These are phyloP conservation scores for Saccharomyces kudriavzevii DNA, from an alignment of 805 yeast genomes.

Conservation along the genomic window DNA sequence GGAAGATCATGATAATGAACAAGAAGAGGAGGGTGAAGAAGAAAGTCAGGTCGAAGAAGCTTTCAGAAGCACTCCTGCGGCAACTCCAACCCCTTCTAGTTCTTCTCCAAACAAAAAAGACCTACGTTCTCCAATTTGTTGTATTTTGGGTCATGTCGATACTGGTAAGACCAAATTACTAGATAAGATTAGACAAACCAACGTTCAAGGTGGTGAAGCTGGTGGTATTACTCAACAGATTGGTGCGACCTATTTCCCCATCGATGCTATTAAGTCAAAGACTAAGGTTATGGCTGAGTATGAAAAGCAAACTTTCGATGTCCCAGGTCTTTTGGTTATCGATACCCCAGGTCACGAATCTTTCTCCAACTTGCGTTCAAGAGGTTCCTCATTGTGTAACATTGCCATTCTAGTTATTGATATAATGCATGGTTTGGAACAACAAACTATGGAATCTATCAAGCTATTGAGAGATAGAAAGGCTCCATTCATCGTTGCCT, in stretches of 20 bases:
- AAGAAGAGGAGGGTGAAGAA: constrained; percentile 26
- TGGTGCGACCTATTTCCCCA: constrained; percentile 99
- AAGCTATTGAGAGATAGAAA: constrained; percentile 88
- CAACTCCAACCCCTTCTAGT: constrained; percentile 13
- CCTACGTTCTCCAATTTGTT: constrained; percentile 96
- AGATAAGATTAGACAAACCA: constrained; percentile 96
- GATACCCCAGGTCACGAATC: constrained; percentile 99
- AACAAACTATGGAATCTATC: constrained; percentile 92
- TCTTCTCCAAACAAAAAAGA: constrained; percentile 36
- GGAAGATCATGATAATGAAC: constrained; percentile 28
- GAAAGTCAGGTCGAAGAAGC: constrained; percentile 25
- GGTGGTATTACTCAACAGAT: constrained; percentile 99
- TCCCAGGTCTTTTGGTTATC: constrained; percentile 92
- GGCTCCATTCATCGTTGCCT: constrained; percentile 95
- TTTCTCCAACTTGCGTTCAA: constrained; percentile 90
- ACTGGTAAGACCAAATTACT: constrained; percentile 97
- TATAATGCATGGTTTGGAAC: constrained; percentile 98
- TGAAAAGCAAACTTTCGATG: constrained; percentile 81
- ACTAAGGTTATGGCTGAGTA: constrained; percentile 84
- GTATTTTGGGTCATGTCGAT: constrained; percentile 99
- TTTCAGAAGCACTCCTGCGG: constrained; percentile 23
- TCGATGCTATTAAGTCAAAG: constrained; percentile 83
- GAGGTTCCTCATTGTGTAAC: constrained; percentile 98
- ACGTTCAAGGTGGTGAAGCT: constrained; percentile 99
- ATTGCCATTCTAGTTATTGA: constrained; percentile 97